Base-by-base conservation (phyloP, 2,329 filamentous ascomycete species). In the Raffaelea ambrosiae region DNA sequence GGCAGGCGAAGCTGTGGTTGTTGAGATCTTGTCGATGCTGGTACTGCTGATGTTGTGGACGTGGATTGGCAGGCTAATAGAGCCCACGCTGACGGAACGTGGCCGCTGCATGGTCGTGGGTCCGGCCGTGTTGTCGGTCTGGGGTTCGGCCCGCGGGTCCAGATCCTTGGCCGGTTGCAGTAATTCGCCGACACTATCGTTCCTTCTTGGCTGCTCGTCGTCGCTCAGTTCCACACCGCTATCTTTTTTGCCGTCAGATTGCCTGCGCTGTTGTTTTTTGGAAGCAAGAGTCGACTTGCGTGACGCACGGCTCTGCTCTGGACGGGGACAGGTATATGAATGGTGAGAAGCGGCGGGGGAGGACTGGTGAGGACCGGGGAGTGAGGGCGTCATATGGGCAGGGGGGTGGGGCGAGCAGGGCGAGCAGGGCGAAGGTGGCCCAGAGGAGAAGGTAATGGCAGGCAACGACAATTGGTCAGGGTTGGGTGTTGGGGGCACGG, bases 161-260 rank as follows among this genome's bases (percentile, higher is more conserved):
- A n/a, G n/a, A n/a, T n/a, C n/a, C n/a, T n/a, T n/a, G n/a, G n/a
- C n/a, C n/a, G n/a, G n/a, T 29, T 13, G 7, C 7, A 29, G 26
- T 7, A 29, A 29, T 29, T 13, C 26, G 13, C 7, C 26, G 7
- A 13, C 13, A 29, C 13, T 7, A 13, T 29, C 7, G 26, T 7
- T 29, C 7, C 26, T 29, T 29, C 7, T 13, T 29, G 26, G 26
- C 23, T 41, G 23, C 9, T 16, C 33, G 41, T 18, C 22, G 20
- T 40, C 31, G 29, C 40, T 43, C 21, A 53, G 38, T 8, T 45
- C 44, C 31, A 52, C 48, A 38, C 50, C 52, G 43, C 50, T 52
- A 48, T 53, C 50, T 20, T 50, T 52, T 20, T 53, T 53, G 38
- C 29, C 23, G 46, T 50, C 50, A 3, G 46, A 9, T 23, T 40